Evolutionary conservation across 108 stramenopile species (phyloP).

Genomic region (Bacterosira constricta): DNA sequence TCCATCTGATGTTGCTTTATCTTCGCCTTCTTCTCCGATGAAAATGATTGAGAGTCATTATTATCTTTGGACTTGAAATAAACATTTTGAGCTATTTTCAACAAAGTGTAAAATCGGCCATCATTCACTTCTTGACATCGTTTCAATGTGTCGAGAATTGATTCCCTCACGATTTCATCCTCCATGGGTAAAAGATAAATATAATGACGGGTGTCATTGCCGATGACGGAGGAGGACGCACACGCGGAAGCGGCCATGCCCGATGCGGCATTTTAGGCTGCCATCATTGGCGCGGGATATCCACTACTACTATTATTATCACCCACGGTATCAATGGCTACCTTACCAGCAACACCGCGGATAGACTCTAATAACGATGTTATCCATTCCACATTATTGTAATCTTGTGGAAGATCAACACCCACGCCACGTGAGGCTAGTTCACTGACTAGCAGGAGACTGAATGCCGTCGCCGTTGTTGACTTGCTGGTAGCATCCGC

Average conservation of each 20-base stretch:
- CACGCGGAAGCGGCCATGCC: constrained; percentile 28
- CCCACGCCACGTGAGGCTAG: constrained; percentile 28
- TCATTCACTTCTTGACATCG: constrained; percentile 46
- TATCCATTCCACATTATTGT: not conserved
- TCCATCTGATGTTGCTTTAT: not conserved
- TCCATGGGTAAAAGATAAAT: not conserved
- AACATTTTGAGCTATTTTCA: constrained; percentile 9
- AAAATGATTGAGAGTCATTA: not conserved
- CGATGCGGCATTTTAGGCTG: constrained; percentile 15
- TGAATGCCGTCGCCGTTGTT: not conserved
- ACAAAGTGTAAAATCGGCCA: constrained; percentile 30
- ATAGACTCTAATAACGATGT: constrained; percentile 7
- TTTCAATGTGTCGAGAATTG: constrained; percentile 2
- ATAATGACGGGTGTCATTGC: not conserved
- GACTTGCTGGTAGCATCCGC: not conserved
- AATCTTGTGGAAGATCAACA: not conserved
- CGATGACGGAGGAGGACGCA: not conserved
- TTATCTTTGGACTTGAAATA: not conserved
- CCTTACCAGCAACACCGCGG: constrained; percentile 11
- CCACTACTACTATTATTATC: not conserved
- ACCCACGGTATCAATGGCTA: constrained; percentile 7
- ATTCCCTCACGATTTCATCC: not conserved
- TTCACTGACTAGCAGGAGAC: constrained; percentile 17
- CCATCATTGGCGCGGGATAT: constrained; percentile 31
- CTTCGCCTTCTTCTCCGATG: not conserved